Evolutionary conservation across 2,329 filamentous ascomycete genomes (phyloP), one percentile per base, ranked within the genome.

Genomic region (Graphium sp.): DNA sequence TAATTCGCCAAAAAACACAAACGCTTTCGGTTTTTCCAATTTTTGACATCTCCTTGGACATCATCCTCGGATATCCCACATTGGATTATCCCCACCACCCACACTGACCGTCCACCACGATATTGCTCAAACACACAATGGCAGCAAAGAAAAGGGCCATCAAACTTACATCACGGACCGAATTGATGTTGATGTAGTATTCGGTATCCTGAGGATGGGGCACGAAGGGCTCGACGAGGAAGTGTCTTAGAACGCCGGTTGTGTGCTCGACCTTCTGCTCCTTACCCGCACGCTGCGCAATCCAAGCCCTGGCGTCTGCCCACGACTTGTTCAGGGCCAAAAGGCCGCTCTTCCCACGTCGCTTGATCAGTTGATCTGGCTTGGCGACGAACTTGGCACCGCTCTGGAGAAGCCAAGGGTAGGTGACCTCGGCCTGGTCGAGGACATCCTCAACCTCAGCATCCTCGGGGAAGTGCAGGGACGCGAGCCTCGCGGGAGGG

Each of bases 151-250:
- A 41, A 32, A 25, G 22, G 32, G 29, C 33, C 12, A 19, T 36
- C 34, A 35, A 36, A 74, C 84, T 74, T 75, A 95, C 89, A 76
- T 95, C 89, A 67, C 89, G 81, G 49, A 93, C 85, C 38, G 89
- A 95, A 73, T 94, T 89, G 67, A 98, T 98, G 75, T 94, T 94
- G 67, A 98, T 93, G 64, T 98, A 98, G 67, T 95, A 95, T 62
- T 98, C 89, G 39, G 87, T 94, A 55, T 84, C 78, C 46, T 84
- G 71, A 39, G 85, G 79, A 60, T 98, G 89, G 47, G 87, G 89
- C 37, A 95, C 85, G 50, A 98, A 95, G 29, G 89, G 89, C 73
- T 98, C 89, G 43, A 98, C 34, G 40, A 98, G 68, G 70, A 98
- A 98, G 48, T 91, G 81, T 55, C 85, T 77, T 53, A 98, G 69